Conservation (phyloP, 768 basidiomycete species). For the Hygrophoropsis aurantiaca region DNA sequence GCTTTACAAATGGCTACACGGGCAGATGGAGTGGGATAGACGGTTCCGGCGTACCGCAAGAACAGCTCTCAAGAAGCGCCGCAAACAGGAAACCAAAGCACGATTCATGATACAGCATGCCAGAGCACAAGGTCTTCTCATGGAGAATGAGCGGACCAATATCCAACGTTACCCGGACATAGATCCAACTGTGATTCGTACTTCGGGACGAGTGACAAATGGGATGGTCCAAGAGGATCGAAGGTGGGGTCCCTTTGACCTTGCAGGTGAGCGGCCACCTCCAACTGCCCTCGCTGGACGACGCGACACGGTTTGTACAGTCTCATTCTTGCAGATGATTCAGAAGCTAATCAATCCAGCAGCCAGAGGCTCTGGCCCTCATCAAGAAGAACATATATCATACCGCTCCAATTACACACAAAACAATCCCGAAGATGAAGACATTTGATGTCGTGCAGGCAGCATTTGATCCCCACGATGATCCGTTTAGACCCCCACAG, state of each 20-base stretch:
- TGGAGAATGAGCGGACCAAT: constrained; percentile 5
- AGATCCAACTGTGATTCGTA: not conserved
- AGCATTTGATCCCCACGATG: constrained; percentile 49
- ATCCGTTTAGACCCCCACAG: constrained; percentile 43
- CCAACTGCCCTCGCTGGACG: constrained; percentile 70
- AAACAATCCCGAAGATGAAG: constrained; percentile 48
- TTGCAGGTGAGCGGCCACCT: constrained; percentile 69
- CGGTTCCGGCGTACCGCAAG: constrained; percentile 43
- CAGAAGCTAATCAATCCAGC: not conserved
- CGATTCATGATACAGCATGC: constrained; percentile 44
- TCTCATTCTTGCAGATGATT: not conserved
- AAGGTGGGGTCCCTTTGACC: constrained; percentile 55
- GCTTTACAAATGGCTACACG: constrained; percentile 61
- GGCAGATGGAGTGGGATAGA: constrained; percentile 64
- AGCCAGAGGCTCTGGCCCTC: constrained; percentile 57
- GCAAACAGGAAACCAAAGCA: constrained; percentile 46
- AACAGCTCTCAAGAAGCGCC: constrained; percentile 43
- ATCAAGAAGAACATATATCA: constrained; percentile 57
- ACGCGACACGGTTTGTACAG: constrained; percentile 55
- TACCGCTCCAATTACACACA: constrained; percentile 54
- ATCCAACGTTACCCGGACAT: constrained; percentile 3
- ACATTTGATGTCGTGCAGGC: constrained; percentile 45
- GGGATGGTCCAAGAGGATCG: constrained; percentile 39
- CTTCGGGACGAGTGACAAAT: not conserved
- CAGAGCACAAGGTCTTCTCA: constrained; percentile 43